Base-by-base conservation (phyloP, 1,284 basidiomycete genomes). In the Chiua sp. region DNA sequence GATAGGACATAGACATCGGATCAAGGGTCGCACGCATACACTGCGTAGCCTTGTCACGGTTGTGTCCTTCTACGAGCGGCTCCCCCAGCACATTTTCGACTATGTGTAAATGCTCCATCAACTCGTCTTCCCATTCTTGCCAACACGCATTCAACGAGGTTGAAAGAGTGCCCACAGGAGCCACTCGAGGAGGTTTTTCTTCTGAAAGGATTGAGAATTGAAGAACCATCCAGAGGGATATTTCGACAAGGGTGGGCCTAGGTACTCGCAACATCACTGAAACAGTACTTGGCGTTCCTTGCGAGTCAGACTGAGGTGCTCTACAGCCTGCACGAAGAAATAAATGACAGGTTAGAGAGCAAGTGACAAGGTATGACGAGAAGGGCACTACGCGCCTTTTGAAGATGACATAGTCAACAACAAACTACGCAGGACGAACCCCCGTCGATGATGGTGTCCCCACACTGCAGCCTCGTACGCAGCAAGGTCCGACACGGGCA, bases 371-470 rank as follows among this genome's bases (percentile, higher is more conserved):
- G 11, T 5, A 18, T 5, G 33, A 35, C 4, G 32, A 16, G 18
- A 42, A 20, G 39, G 7, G 13, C 39, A 42, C 18, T 30, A 33
- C 79, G 57, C 59, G 80, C 87, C 72, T 79, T 78, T 74, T 88
- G 85, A 56, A 88, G 67, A 28, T 61, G 59, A 23, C 59, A 62
- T 46, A n/a, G n/a, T 2, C 87, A 86, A 55, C 80, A 90, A 30
- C 84, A 90, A 26, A 90, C 92, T 59, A 88, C 90, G 7, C 86
- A 90, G 61, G 91, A 92, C 67, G 91, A 92, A 46, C 90, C 88
- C 7, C 89, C 90, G 0, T 89, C 88, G 0, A 90, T 91, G 87
- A 84, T 91, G 87, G 87, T 16, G 71, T 83, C 23, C 81, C 84
- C 28, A 77, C 84, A 66, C 33, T 77, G 6, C 79, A 77, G 37